Base-by-base conservation (phyloP, 2,329 filamentous ascomycete species). In the Chaetomium strumarium region DNA sequence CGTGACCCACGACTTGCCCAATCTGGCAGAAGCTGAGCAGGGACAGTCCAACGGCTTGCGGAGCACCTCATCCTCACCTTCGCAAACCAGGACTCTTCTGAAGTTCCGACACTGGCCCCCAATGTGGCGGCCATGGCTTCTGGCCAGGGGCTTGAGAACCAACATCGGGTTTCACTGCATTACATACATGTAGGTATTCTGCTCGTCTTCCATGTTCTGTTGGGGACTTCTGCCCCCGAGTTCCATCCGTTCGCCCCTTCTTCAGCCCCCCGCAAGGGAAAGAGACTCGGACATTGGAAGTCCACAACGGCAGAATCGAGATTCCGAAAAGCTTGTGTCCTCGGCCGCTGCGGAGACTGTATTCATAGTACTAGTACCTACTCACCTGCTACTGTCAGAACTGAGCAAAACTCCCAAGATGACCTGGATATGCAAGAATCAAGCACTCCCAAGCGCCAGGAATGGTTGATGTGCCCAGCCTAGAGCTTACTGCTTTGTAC, bases 1-100 rank as follows among this genome's bases (percentile, higher is more conserved):
- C 45, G 42, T 51, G 43, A 33, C 47, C 56, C 54, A 56, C 49
- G 29, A 45, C 13, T 46, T 54, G 33, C 55, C 51, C 29, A 16
- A 46, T 53, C 8, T 19, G 46, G 55, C 43, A 34, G 16, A 12
- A 45, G 51, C 46, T 53, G 52, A 50, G 47, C 41, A 12, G 11
- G 12, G 12, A 34, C 33, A 45, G 38, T 13, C 39, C 33, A n/a
- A 30, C 41, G 46, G 41, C 29, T 16, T 49, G 40, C 37, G 49
- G 29, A 13, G 33, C 41, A n/a, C 46, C 36, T 39, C 19, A 30
- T 45, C n/a, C 16, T 30, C 17, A 37, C 37, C 37, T 20, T 19
- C 29, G 13, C 13, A 20, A 33, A 50, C 34, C 20, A 40, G 24
- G 16, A 13, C n/a, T 12, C 13, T 14, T 12, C 13, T 14, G 17